Conservation (phyloP, 768 basidiomycete species). For the Kwoniella shandongensis region DNA sequence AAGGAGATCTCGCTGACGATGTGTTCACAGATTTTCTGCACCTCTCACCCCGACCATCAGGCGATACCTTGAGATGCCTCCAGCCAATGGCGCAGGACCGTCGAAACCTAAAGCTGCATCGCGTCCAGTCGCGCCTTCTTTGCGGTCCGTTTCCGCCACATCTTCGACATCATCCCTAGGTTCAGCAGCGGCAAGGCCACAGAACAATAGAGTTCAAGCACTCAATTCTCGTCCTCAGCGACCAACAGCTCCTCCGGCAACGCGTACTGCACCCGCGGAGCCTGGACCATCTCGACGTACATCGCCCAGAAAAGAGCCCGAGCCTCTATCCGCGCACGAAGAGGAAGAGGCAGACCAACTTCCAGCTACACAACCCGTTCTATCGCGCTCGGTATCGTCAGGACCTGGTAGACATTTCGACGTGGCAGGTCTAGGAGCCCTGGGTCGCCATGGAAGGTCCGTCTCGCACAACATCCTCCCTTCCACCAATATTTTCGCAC, state of each 20-base stretch:
- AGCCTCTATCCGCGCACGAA: neutral
- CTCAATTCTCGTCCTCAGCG: constrained; percentile 16
- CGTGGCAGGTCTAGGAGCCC: neutral
- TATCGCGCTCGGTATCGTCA: constrained; percentile 5
- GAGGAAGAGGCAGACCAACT: neutral
- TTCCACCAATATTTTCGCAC: neutral
- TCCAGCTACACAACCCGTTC: neutral
- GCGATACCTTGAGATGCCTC: constrained; percentile 53
- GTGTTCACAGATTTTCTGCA: constrained; percentile 51
- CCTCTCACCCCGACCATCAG: constrained; percentile 55
- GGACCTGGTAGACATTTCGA: neutral
- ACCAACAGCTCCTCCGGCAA: neutral
- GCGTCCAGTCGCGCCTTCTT: constrained; percentile 4
- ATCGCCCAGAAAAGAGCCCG: constrained; percentile 11
- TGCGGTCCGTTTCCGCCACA: constrained; percentile 11
- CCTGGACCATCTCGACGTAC: constrained; percentile 13
- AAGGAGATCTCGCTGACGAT: neutral
- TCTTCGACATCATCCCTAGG: constrained; percentile 13
- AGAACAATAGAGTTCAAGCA: constrained; percentile 19
- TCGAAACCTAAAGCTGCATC: constrained; percentile 18
- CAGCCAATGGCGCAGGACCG: constrained; percentile 20
- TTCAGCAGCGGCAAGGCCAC: constrained; percentile 4
- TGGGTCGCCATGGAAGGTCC: constrained; percentile 25
- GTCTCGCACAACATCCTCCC: constrained; percentile 33
- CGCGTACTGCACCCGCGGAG: constrained; percentile 3